phyloP scores from a whole-genome alignment of 495 filamentous ascomycete species.

The Monascus purpureus region DNA sequence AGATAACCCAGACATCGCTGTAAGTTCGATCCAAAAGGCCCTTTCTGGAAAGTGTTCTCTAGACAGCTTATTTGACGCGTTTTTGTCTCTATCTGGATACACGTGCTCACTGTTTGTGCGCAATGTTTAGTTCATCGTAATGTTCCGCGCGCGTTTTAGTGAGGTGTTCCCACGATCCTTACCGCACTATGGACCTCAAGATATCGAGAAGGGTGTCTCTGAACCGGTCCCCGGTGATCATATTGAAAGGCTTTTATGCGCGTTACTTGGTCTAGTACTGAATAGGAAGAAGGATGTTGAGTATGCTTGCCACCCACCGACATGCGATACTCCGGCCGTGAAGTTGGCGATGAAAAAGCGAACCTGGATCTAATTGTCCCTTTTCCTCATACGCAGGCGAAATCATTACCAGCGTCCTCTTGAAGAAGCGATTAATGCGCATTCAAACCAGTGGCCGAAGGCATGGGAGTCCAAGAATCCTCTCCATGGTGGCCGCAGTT shows the following conservation, averaged over 20 bases:
- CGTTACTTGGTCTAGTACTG: constrained; percentile 70
- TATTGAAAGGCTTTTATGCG: constrained; percentile 79
- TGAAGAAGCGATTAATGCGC: constrained; percentile 79
- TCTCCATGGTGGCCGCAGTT: constrained; percentile 60
- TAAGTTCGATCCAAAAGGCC: constrained; percentile 44
- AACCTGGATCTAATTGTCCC: no score
- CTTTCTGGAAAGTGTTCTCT: no score
- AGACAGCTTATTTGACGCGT: constrained; percentile 19
- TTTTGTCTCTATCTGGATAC: constrained; percentile 11
- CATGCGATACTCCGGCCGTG: no score
- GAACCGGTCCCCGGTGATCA: constrained; percentile 67
- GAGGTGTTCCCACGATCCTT: constrained; percentile 78
- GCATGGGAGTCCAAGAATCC: constrained; percentile 81
- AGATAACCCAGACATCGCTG: constrained; percentile 78
- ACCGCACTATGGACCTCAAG: constrained; percentile 82
- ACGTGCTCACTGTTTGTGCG: constrained; percentile 21
- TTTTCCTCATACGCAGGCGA: constrained; percentile 19
- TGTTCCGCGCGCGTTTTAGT: constrained; percentile 88
- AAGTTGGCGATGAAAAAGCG: no score
- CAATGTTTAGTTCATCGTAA: constrained; percentile 75
- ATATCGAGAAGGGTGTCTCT: constrained; percentile 75
- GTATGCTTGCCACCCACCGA: constrained; percentile 44
- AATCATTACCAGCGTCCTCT: constrained; percentile 78
- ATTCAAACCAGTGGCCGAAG: constrained; percentile 79
- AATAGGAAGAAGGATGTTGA: constrained; percentile 98